Evolutionary conservation across 139 green algal species (phyloP), one percentile per base, ranked within the genome.

Genomic region (Chlamydomonas sphaeroides): DNA sequence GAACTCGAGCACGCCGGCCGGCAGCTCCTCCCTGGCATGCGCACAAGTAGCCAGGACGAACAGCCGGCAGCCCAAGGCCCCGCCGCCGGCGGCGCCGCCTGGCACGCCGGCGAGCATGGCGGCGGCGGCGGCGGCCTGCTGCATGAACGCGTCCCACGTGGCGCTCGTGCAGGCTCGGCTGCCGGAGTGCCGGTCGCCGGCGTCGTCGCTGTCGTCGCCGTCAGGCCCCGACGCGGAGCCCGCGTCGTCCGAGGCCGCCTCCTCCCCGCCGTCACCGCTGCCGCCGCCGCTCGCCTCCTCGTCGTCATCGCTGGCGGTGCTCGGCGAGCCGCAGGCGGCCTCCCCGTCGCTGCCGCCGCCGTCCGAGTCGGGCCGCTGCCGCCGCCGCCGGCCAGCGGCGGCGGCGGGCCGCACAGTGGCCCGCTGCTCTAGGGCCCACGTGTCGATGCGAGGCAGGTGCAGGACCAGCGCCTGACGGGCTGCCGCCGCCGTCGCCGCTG

Each of bases 401-500:
- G 5, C 67, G 18, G 17, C 67, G n/a, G 25, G 28, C 11, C 26
- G 25, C 56, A 5, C 26, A 65, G 7, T 28, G 28, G 5, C 7
- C 57, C 49, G 63, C 62, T 73, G 76, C 63, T 83, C 76, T 11
- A 83, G 41, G 18, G 76, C 76, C 76, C 76, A 83, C 33, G 63
- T 65, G 32, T 83, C 76, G 23, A 83, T 65, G 32, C 33, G 28
- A 10, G 76, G 76, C 48, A 83, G 45, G 76, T 74, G 45, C 45
- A 83, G 42, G 25, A 83, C 63, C 41, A 73, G 76, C 32, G 32
- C 30, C 7, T 42, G 21, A 6, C 35, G 76, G 15, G 38, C 25
- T 10, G 66, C 66, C 15, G 11, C 26, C 25, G 23, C 28, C 76
- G 23, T 10, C 20, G 69, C 45, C 69, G 49, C n/a, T n/a, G 76